Base-by-base conservation (phyloP, 164 flowering plant species). In the Tetracentron sinense region DNA sequence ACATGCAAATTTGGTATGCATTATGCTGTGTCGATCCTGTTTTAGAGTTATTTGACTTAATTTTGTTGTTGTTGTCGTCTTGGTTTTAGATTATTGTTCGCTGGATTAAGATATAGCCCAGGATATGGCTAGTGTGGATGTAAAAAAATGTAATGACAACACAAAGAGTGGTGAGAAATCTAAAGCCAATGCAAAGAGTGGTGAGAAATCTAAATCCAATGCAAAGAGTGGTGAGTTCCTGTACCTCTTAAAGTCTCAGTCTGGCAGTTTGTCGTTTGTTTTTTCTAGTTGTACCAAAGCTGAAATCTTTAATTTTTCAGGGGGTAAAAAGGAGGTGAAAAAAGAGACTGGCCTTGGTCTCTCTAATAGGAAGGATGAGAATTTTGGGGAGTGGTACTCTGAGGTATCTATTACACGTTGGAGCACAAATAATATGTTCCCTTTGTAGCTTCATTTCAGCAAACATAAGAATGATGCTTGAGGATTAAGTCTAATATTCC, bases 341-440 rank as follows among this genome's bases (percentile, higher is more conserved):
- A 90, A 90, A 42, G 98, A 90, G 78, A 93, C 94, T 52, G 97
- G 96, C 0, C 80, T 92, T n/a, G 93, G 96, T 8, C 79, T 92
- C 10, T 60, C 96, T n/a, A 17, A 75, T 51, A 84, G 81, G 77
- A 93, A 90, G 70, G 94, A 90, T 67, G 98, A 84, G 17, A 90
- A 90, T 70, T 93, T 93, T 48, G 98, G 97, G 48, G 98, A 93
- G 58, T 93, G 98, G 97, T 93, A 93, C 63, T 85, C 96, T n/a
- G 97, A 93, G 96, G 98, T 92, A 79, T 51, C 48, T 16, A 28
- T 42, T 56, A 14, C 17, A 14, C 17, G n/a, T 35, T 47, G 29
- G 25, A 33, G 51, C 58, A 33, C 11, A n/a, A 2, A 23, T 23
- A 2, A 29, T 4, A 17, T 58, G 7, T 54, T 16, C 20, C 42